These are phyloP conservation scores for Talaromyces nanjingensis DNA, from an alignment of 495 filamentous ascomycete species.

Conservation along the genomic window DNA sequence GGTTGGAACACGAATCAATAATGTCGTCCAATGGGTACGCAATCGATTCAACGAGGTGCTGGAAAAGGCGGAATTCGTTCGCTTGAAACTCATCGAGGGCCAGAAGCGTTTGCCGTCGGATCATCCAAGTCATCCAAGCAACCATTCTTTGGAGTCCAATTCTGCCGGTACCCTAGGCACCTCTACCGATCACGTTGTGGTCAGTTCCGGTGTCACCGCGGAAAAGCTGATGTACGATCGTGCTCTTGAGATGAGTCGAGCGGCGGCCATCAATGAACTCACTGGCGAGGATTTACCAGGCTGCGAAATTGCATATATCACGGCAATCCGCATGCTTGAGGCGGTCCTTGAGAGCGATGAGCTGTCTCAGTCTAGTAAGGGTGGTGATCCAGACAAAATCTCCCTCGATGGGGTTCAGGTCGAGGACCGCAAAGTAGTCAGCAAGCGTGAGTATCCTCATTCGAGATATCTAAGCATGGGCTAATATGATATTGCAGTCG, in stretches of 20 bases:
- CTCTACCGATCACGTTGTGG: conserved; percentile 58
- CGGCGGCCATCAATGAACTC: conserved; percentile 91
- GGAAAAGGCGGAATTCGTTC: conserved; percentile 89
- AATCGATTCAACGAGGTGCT: conserved; percentile 91
- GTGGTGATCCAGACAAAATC: conserved; percentile 32
- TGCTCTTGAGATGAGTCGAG: conserved; percentile 90
- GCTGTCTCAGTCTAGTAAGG: conserved; percentile 28
- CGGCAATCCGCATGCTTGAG: conserved; percentile 88
- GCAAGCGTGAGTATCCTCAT: conserved; percentile 52
- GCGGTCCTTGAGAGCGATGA: conserved; percentile 86
- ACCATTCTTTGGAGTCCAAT: conserved; percentile 51
- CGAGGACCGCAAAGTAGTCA: conserved; percentile 65
- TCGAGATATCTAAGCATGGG: conserved; percentile 6
- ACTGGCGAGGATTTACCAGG: conserved; percentile 81
- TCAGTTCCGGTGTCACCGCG: conserved; percentile 73
- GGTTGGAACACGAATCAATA: conserved; percentile 75
- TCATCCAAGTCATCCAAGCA: conserved; percentile 79
- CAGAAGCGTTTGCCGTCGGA: conserved; percentile 77
- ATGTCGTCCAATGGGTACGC: conserved; percentile 90
- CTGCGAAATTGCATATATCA: conserved; percentile 89
- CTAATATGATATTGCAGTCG: conserved; percentile 35
- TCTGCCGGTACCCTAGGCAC: conserved; percentile 40
- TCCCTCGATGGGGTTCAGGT: conserved; percentile 53
- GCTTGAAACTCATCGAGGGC: conserved; percentile 76
- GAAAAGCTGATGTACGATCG: conserved; percentile 98